Conservation (phyloP, 2,329 filamentous ascomycete genomes). For the Botrytis pseudocinerea region DNA sequence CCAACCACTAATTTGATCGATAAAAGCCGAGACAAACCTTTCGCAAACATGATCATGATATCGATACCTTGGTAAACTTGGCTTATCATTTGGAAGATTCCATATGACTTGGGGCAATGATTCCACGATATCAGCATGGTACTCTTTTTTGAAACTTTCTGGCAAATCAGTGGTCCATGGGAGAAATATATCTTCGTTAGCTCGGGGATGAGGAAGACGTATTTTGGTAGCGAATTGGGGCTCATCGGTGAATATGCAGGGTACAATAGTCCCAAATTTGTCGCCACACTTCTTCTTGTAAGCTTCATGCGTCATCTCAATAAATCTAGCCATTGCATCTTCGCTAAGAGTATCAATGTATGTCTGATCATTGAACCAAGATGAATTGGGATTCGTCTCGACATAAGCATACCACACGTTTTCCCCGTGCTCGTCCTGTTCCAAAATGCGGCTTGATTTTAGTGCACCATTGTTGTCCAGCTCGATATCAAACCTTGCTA, state of each 20-base stretch:
- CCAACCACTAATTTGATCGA: constrained; percentile 39
- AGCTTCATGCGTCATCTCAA: constrained; percentile 40
- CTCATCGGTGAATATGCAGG: constrained; percentile 42
- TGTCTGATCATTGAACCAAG: constrained; percentile 42
- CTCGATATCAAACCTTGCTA: constrained; percentile 36
- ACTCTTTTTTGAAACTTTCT: constrained; percentile 35
- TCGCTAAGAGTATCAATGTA: constrained; percentile 40
- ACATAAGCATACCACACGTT: constrained; percentile 42
- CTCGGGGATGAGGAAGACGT: constrained; percentile 34
- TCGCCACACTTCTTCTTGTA: constrained; percentile 39
- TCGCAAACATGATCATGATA: constrained; percentile 42
- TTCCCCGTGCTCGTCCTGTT: constrained; percentile 30
- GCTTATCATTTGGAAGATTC: constrained; percentile 37
- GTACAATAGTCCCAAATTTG: constrained; percentile 38
- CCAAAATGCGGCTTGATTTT: constrained; percentile 30
- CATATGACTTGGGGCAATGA: constrained; percentile 40
- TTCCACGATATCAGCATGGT: constrained; percentile 34
- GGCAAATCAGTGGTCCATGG: constrained; percentile 41
- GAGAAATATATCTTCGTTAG: constrained; percentile 37
- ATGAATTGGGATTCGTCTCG: constrained; percentile 37
- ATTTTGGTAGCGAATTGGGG: constrained; percentile 41
- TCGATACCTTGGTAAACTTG: constrained; percentile 37
- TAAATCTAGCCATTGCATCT: constrained; percentile 37
- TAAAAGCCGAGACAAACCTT: constrained; percentile 40
- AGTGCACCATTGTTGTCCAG: constrained; percentile 37